These are phyloP conservation scores for Pinguiococcus pyrenoidosus DNA, from an alignment of 108 stramenopile species.

Conservation along the genomic window DNA sequence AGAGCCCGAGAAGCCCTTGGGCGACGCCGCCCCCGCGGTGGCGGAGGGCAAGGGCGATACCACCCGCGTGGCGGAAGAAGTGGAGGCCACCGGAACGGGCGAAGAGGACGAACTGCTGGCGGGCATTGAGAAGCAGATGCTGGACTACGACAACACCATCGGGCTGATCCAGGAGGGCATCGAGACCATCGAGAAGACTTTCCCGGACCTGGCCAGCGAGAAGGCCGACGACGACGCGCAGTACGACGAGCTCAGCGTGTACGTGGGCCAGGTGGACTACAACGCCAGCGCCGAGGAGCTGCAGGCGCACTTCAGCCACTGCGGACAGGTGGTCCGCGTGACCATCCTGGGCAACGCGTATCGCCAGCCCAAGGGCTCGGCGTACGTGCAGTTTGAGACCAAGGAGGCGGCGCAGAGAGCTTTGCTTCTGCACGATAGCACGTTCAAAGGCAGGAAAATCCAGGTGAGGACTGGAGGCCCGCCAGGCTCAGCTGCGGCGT, in stretches of 20 bases:
- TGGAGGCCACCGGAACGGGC: background rate
- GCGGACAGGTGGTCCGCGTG: conserved; percentile 89
- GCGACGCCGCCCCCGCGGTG: too few relatives aligned
- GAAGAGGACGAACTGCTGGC: background rate
- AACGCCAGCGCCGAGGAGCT: conserved; percentile 83
- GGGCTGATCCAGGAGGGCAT: too few relatives aligned
- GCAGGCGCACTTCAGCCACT: conserved; percentile 76
- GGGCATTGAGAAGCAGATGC: background rate
- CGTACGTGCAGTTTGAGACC: conserved; percentile 46
- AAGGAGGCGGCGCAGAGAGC: conserved; percentile 81
- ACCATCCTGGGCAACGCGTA: conserved; percentile 94
- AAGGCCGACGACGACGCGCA: background rate
- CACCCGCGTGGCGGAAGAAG: too few relatives aligned
- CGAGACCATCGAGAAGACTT: too few relatives aligned
- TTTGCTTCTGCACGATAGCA: conserved; percentile 74
- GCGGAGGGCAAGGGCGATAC: too few relatives aligned
- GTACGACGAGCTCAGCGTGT: conserved; percentile 35
- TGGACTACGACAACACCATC: too few relatives aligned
- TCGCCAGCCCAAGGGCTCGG: conserved; percentile 67
- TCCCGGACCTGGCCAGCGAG: too few relatives aligned
- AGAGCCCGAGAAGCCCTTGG: too few relatives aligned
- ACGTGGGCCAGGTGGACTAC: conserved; percentile 96
- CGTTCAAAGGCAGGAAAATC: conserved; percentile 76
- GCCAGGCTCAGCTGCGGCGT: too few relatives aligned
- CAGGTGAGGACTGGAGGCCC: conserved; percentile 74